Base-by-base conservation (phyloP, 208 protist species). In the Trichomonas vaginalis region DNA sequence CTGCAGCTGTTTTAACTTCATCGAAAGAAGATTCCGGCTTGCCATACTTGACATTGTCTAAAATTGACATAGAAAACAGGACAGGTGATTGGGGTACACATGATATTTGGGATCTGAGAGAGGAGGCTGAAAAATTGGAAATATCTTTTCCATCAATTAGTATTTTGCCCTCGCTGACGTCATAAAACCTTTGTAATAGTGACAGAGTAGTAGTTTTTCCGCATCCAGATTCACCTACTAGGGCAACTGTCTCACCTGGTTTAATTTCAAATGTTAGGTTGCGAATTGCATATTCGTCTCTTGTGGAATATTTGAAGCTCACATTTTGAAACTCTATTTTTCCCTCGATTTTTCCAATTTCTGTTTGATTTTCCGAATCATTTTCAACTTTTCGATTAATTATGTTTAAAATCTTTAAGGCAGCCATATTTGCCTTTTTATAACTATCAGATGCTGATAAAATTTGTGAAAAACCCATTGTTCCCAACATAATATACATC, bases 21-120 rank as follows among this genome's bases (percentile, higher is more conserved):
- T 96, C 96, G 21, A 37, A 4, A 9, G 79, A 96, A 27, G 95
- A 48, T 42, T 96, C 70, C 27, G 95, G 88, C 0, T 95, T 61
- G 23, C 96, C 96, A 62, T 95, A 96, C 15, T 97, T 96, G 9
- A 96, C 95, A 47, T 97, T 97, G 48, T 97, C 97, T 32, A 97
- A 48, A 23, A 48, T 17, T 9, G 97, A 96, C 23, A 95, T 96
- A 45, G 90, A 95, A 80, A 97, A 98, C 32, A 98, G 82, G 48
- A 95, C 96, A n/a, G 97, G 97, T 42, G 97, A 96, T 42, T 96
- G 95, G 39, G 70, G 95, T 61, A 96, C 70, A 56, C 46, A 23
- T 61, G 61, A 32, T 37, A 96, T 96, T 17, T 82, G 35, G 39
- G 14, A 46, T 49, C 95, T 47, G 39, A 96, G 42, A 17, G 3